phyloP scores from a whole-genome alignment of 2,329 filamentous ascomycete genomes.

The Cladosporium sp. region DNA sequence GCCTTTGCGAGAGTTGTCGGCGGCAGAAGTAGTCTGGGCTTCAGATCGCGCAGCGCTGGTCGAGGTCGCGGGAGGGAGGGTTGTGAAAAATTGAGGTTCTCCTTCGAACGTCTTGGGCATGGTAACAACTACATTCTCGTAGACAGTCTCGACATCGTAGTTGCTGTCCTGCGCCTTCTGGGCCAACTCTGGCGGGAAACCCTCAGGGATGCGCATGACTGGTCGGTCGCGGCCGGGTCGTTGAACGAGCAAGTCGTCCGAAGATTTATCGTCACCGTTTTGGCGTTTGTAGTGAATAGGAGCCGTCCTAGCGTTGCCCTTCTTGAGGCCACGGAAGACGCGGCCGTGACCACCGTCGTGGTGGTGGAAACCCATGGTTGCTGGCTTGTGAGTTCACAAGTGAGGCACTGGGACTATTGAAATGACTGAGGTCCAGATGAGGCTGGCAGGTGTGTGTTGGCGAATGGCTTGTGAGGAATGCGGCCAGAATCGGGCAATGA shows the following conservation, averaged over 20 bases:
- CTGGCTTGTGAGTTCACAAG: conserved; percentile 5
- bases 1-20: conserved; percentile 9
- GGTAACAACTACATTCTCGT: conserved; percentile 51
- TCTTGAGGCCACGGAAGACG: conserved; percentile 26
- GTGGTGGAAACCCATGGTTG: conserved; percentile 28
- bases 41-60: conserved; percentile 14
- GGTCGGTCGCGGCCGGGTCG: conserved; percentile 16
- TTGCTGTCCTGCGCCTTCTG: conserved; percentile 8
- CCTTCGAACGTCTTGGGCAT: conserved; percentile 49
- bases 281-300: background rate
- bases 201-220: conserved; percentile 25
- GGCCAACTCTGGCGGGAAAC: conserved; percentile 14
- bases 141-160: conserved; percentile 30
- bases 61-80: conserved; percentile 18
- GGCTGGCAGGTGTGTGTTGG: conserved; percentile 7
- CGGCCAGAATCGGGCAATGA: too few relatives aligned
- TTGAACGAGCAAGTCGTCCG: background rate
- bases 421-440: conserved; percentile 1
- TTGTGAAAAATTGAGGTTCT: conserved; percentile 31
- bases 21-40: conserved; percentile 14
- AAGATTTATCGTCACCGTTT: background rate
- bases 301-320: conserved; percentile 20
- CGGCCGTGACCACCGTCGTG: conserved; percentile 28
- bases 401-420: background rate
- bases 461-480: background rate